These are phyloP conservation scores for Scorias spongiosa DNA, from an alignment of 2,329 filamentous ascomycete species.

Conservation along the genomic window DNA sequence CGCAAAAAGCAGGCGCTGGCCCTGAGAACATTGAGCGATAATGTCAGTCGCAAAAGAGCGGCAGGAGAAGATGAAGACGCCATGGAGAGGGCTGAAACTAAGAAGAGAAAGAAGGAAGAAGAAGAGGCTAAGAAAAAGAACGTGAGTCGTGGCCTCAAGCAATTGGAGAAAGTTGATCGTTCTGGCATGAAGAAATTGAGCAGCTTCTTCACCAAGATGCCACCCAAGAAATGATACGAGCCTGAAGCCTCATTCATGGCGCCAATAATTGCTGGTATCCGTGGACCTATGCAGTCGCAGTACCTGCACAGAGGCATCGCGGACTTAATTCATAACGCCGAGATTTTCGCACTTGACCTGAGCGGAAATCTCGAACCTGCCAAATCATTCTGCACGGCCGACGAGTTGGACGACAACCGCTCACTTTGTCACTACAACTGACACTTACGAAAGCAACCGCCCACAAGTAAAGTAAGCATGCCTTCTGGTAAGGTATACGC, in stretches of 20 bases:
- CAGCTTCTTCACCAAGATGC: conserved; percentile 68
- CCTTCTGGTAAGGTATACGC: conserved; percentile 40
- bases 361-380: no score
- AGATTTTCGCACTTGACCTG: no score
- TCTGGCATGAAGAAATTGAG: conserved; percentile 95
- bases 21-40: conserved; percentile 52
- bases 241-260: no score
- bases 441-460: no score
- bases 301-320: no score
- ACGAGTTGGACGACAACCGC: no score
- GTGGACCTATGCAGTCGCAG: no score
- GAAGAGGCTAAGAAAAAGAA: conserved; percentile 76
- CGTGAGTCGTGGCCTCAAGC: conserved; percentile 60
- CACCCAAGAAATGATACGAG: conserved; percentile 9
- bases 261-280: no score
- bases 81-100: conserved; percentile 48
- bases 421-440: no score
- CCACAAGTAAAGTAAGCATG: conserved; percentile 1
- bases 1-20: conserved; percentile 58
- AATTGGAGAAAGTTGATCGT: conserved; percentile 80
- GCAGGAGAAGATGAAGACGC: conserved; percentile 50
- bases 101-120: conserved; percentile 74
- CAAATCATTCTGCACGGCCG: no score
- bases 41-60: conserved; percentile 48
- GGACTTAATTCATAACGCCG: no score